Evolutionary conservation across 2,329 filamentous ascomycete genomes (phyloP).

Genomic region (Sclerotinia subarctica): DNA sequence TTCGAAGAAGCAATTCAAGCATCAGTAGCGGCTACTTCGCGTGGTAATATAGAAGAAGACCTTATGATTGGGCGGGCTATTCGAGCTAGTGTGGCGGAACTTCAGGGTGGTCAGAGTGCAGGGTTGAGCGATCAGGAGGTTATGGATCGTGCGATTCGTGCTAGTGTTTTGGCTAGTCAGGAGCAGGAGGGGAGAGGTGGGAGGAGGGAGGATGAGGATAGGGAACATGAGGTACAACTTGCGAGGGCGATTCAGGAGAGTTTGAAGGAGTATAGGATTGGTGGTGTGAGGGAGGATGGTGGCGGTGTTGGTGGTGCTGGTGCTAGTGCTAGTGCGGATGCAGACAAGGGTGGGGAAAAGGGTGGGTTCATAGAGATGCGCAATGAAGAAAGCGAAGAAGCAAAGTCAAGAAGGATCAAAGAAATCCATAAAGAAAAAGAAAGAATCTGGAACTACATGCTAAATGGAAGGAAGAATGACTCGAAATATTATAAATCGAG

Average conservation of each 20-base stretch:
- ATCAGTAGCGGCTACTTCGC: conserved; percentile 68
- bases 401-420: conserved; percentile 33
- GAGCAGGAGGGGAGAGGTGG: not conserved
- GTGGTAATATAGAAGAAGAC: conserved; percentile 67
- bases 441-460: too few relatives aligned
- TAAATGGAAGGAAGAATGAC: too few relatives aligned
- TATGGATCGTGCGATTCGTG: conserved; percentile 49
- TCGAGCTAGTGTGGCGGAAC: conserved; percentile 63
- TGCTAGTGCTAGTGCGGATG: too few relatives aligned
- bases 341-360: not conserved
- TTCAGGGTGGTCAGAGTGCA: conserved; percentile 42
- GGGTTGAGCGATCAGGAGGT: conserved; percentile 41
- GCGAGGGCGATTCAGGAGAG: conserved; percentile 56
- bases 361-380: conserved; percentile 10
- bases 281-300: not conserved
- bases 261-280: conserved; percentile 36
- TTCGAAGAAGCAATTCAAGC: conserved; percentile 69
- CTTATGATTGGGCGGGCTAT: conserved; percentile 69
- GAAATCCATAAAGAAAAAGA: not conserved
- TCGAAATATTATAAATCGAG: too few relatives aligned
- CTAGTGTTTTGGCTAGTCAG: conserved; percentile 41
- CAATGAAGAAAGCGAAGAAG: conserved; percentile 23
- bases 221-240: conserved; percentile 56
- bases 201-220: conserved; percentile 41
- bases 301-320: too few relatives aligned